Evolutionary conservation across 306 rosid species (phyloP).

Genomic region (Cicer arietinum): DNA sequence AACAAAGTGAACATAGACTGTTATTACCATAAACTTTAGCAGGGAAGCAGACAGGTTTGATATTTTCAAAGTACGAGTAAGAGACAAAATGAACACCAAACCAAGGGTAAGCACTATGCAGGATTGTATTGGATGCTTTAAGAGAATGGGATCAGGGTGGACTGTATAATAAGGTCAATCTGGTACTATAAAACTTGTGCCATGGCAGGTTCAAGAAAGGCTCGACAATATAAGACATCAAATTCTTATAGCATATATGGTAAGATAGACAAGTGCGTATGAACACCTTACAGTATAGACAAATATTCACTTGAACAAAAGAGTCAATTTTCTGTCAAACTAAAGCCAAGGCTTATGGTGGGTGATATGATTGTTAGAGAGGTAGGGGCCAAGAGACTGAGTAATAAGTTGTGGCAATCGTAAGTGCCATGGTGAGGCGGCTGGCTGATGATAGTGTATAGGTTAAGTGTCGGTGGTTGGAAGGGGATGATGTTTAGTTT

Average conservation of each 20-base stretch:
- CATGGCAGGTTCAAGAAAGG: neutral
- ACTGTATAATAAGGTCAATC: neutral
- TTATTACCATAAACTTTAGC: neutral
- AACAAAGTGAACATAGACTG: slow-evolving; percentile 32
- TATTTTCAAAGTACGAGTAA: neutral
- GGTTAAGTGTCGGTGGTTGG: neutral
- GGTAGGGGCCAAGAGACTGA: neutral
- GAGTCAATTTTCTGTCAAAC: slow-evolving; percentile 1
- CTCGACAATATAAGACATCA: neutral
- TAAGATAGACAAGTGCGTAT: neutral
- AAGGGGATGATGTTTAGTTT: neutral
- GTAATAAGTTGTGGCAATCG: neutral
- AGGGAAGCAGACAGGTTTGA: slow-evolving; percentile 25
- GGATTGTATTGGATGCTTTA: neutral
- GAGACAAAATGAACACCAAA: slow-evolving; percentile 23
- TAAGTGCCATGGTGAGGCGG: neutral
- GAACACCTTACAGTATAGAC: neutral
- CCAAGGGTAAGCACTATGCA: neutral
- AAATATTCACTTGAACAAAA: neutral
- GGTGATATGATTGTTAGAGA: neutral
- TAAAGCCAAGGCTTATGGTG: slow-evolving; percentile 13
- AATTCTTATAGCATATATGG: neutral
- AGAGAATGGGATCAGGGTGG: slow-evolving; percentile 12
- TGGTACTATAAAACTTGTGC: slow-evolving; percentile 1
- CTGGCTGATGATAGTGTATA: neutral